A percentile compares a stretch with the other conserved stretches of the same genome.
Conservation (phyloP, 805 yeast species). For the Saccharomycopsis synnaedendra region DNA sequence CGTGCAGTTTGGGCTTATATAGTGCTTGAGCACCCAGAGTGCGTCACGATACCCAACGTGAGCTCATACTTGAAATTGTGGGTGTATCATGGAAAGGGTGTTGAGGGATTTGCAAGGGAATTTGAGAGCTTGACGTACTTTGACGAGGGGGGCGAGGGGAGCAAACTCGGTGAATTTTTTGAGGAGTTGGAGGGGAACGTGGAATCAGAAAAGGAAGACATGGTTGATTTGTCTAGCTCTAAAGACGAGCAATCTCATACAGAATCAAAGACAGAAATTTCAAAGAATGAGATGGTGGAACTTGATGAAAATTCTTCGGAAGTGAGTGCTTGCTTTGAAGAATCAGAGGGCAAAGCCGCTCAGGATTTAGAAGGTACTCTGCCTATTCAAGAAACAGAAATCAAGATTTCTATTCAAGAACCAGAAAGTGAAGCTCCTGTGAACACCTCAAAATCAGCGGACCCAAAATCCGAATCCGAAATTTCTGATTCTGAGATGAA, state of each 20-base stretch:
- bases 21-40: slow-evolving; percentile 30
- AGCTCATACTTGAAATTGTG: slow-evolving; percentile 42
- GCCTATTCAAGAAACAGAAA: no score
- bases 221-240: not conserved
- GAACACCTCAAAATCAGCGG: no score
- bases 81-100: slow-evolving; percentile 23
- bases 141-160: slow-evolving; percentile 17
- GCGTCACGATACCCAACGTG: slow-evolving; percentile 31
- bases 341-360: no score
- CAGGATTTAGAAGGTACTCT: no score
- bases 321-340: not conserved
- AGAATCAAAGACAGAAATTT: not conserved
- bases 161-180: not conserved
- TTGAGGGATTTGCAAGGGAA: slow-evolving; percentile 27
- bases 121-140: slow-evolving; percentile 27
- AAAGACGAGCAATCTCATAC: not conserved
- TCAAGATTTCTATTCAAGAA: no score
- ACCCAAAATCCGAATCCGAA: not conserved
- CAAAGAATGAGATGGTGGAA: slow-evolving; percentile 3
- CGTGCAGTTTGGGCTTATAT: slow-evolving; percentile 63
- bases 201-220: not conserved
- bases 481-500: no score
- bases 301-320: slow-evolving; percentile 3
- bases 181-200: no score
- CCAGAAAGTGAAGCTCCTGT: no score